Base-by-base conservation (phyloP, 148 eudicot species). In the Vaccinium macrocarpon region DNA sequence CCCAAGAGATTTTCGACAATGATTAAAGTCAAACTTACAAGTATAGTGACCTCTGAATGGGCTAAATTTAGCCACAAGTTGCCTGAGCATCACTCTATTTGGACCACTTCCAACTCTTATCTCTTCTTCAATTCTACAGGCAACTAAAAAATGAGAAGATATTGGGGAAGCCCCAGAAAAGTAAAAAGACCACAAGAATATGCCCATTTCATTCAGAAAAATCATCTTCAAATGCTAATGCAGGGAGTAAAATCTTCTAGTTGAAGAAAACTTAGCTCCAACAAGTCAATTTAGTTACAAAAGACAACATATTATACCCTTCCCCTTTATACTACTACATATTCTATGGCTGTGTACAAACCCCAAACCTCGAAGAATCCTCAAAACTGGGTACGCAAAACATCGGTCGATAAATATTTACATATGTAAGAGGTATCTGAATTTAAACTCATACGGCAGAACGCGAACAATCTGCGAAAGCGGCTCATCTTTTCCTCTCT, bases 381-480 rank as follows among this genome's bases (percentile, higher is more conserved):
- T 72, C 72, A 74, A 61, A 81, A 84, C n/a, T 25, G 23, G 81
- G 76, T 21, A 81, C 27, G 76, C 21, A 27, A 56, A 62, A 83
- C 61, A 27, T 74, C 23, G 50, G 21, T 61, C 76, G 48, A 81
- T 32, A 27, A 32, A 61, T 82, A 78, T 72, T 71, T 80, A 35
- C 85, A 86, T 48, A 51, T 87, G 91, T 80, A 94, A 84, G 79
- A 95, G 95, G 90, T 95, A 97, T 86, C 99, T 92, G 90, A 97
- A 97, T 79, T 88, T 91, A 92, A 95, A 97, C 81, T 92, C 93
- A 85, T 93, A 95, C 0, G 98, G 97, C 57, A 89, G 86, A 29
- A 93, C 88, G 50, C 90, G 88, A 38, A 93, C 88, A 23, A 88
- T 59, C 46, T 91, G 88, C 8, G 91, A 90, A 32, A 93, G 84